Evolutionary conservation across 352 stramenopile species (phyloP), one percentile per base, ranked within the genome.

Genomic region (Thalassiosira exigua): DNA sequence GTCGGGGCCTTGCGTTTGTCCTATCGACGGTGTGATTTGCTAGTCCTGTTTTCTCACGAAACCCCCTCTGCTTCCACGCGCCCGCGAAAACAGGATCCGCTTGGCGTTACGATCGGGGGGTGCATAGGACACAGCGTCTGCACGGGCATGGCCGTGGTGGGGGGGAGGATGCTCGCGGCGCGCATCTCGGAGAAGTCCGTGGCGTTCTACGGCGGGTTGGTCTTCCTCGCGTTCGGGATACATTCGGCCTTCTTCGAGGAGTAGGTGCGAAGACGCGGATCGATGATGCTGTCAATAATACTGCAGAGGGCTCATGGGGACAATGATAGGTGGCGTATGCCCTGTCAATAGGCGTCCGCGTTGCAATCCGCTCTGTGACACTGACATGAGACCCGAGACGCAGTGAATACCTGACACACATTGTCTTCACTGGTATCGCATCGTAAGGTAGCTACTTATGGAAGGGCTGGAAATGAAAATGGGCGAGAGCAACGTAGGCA

Each of bases 101-200:
- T 90, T 42, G 88, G 90, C 58, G 97, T 99, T 22, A 98, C 96
- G 32, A 90, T 98, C 36, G 97, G 97, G 42, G 97, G 95, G 22
- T 96, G 98, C 52, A 79, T 99, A 33, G 97, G 97, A 50, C 97
- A 99, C 89, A 96, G 95, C 26, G 96, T 99, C 86, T 99, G 97
- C 92, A 99, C 97, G 69, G 96, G 96, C 26, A 94, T 99, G 69
- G 97, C 97, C 0, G 96, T 99, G 27, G 76, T 99, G 9, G 97
- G 97, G 53, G 97, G 97, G 69, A 96, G 98, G 79, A 98, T 99
- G 91, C 87, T 99, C 60, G 97, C 97, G n/a, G 95, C 96, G 46
- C 89, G 95, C 51, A 99, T 99, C 85, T 98, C 94, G 36, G 97
- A 99, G 89, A 96, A 96, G 65, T 98, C 96, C n/a, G 97, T 99